Conservation (phyloP, 176 grass and related monocot species). For the Paspalum notatum region DNA sequence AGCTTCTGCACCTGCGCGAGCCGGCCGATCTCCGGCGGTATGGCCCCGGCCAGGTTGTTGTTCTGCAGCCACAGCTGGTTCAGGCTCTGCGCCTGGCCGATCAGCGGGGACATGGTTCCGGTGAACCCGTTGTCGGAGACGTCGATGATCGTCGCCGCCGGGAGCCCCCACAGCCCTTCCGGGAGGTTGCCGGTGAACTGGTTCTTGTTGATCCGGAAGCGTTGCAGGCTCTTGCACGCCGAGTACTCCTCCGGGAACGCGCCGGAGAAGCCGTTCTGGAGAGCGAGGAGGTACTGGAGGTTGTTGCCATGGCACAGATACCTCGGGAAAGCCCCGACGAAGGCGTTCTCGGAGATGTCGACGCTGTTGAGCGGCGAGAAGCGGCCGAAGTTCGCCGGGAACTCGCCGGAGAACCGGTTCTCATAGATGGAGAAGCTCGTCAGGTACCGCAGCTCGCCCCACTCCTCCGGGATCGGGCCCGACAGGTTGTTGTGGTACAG, state of each 20-base stretch:
- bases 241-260: slow-evolving; percentile 65
- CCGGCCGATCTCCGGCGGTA: slow-evolving; percentile 63
- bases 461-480: slow-evolving; percentile 59
- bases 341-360: slow-evolving; percentile 83
- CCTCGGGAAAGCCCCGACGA: slow-evolving; percentile 68
- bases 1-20: slow-evolving; percentile 61
- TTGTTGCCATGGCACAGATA: slow-evolving; percentile 56
- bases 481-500: slow-evolving; percentile 71
- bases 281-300: slow-evolving; percentile 61
- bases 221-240: slow-evolving; percentile 50
- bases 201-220: slow-evolving; percentile 89
- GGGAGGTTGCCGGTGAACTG: slow-evolving; percentile 54
- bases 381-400: slow-evolving; percentile 72
- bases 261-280: slow-evolving; percentile 84
- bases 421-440: slow-evolving; percentile 69
- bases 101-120: slow-evolving; percentile 56
- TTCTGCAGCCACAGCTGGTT: slow-evolving; percentile 68
- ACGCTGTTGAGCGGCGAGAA: slow-evolving; percentile 64
- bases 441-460: slow-evolving; percentile 54
- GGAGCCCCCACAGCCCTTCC: slow-evolving; percentile 64
- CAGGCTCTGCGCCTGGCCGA: slow-evolving; percentile 50
- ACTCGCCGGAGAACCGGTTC: slow-evolving; percentile 69
- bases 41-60: slow-evolving; percentile 54
- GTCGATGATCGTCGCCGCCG: slow-evolving; percentile 67
- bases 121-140: slow-evolving; percentile 72